Conservation (phyloP, 2,329 filamentous ascomycete genomes). For the Metarhizium rileyi region DNA sequence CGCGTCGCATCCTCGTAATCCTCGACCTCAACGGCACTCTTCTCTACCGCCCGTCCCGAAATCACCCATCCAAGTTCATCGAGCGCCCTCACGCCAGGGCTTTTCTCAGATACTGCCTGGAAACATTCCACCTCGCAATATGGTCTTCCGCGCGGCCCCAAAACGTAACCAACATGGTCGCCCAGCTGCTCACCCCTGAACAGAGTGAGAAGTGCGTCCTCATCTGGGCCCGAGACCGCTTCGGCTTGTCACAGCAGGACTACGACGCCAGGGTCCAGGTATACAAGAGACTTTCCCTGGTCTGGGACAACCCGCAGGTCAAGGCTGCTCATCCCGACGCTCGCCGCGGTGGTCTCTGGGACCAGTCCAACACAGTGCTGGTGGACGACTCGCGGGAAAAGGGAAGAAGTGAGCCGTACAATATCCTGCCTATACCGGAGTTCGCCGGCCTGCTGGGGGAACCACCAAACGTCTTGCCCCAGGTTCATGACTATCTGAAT, state of each 20-base stretch:
- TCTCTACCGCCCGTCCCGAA: conserved; percentile 55
- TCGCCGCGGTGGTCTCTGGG: conserved; percentile 44
- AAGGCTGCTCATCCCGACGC: conserved; percentile 33
- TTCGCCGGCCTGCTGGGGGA: conserved; percentile 45
- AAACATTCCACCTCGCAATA: conserved; percentile 69
- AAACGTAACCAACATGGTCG: conserved; percentile 63
- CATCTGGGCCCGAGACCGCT: conserved; percentile 68
- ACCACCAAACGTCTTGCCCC: conserved; percentile 36
- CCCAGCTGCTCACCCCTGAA: conserved; percentile 47
- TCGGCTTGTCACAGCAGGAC: conserved; percentile 55
- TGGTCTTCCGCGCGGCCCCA: conserved; percentile 77
- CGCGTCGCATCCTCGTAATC: conserved; percentile 65
- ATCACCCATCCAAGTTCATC: conserved; percentile 41
- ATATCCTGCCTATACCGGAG: conserved; percentile 72
- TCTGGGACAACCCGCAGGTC: conserved; percentile 54
- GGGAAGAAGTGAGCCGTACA: conserved; percentile 71
- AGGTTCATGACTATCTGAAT: conserved; percentile 54
- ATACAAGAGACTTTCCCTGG: conserved; percentile 70
- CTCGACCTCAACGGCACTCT: conserved; percentile 93
- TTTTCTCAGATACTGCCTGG: conserved; percentile 67
- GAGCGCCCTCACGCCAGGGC: conserved; percentile 55
- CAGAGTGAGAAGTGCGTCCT: conserved; percentile 51
- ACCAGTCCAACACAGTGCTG: conserved; percentile 78
- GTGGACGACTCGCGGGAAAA: conserved; percentile 82
- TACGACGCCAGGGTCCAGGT: conserved; percentile 68